Evolutionary conservation across 1,284 basidiomycete genomes (phyloP).

Genomic region (Austroboletus niveus): DNA sequence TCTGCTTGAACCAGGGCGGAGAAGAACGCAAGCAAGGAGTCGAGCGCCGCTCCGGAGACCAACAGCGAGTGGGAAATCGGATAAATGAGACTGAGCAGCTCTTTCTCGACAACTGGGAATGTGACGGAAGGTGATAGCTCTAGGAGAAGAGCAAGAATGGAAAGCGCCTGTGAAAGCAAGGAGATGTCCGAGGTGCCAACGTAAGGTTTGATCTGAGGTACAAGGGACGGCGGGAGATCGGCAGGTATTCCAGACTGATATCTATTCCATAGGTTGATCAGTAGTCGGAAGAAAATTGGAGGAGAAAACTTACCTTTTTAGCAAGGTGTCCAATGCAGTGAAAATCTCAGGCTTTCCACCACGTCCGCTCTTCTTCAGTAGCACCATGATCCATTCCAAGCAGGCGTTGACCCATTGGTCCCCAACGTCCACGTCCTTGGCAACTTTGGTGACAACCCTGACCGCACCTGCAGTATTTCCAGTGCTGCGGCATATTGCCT

Average conservation of each 20-base stretch:
- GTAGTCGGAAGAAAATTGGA: conserved; percentile 9
- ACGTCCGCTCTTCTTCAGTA: conserved; percentile 81
- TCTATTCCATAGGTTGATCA: conserved; percentile 36
- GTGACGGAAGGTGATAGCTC: conserved; percentile 61
- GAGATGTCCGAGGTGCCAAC: conserved; percentile 73
- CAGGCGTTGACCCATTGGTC: conserved; percentile 81
- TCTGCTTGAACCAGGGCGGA: conserved; percentile 80
- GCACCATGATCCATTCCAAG: conserved; percentile 73
- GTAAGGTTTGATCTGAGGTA: conserved; percentile 74
- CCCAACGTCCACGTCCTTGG: conserved; percentile 60
- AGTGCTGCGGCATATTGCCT: conserved; percentile 74
- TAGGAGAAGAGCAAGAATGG: conserved; percentile 70
- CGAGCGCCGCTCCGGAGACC: conserved; percentile 71
- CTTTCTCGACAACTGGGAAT: conserved; percentile 70
- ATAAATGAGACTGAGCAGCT: conserved; percentile 70
- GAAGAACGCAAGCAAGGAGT: conserved; percentile 82
- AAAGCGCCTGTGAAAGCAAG: conserved; percentile 74
- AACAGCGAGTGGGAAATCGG: conserved; percentile 74
- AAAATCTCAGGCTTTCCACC: conserved; percentile 82
- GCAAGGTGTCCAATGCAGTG: conserved; percentile 70
- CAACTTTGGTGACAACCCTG: conserved; percentile 70
- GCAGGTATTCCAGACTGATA: conserved; percentile 63
- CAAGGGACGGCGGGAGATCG: conserved; percentile 59
- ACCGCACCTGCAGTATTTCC: conserved; percentile 74
- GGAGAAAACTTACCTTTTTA: conserved; percentile 54